Evolutionary conservation across 2,329 filamentous ascomycete species (phyloP), one percentile per base, ranked within the genome.

Genomic region (Diaporthe sp.): DNA sequence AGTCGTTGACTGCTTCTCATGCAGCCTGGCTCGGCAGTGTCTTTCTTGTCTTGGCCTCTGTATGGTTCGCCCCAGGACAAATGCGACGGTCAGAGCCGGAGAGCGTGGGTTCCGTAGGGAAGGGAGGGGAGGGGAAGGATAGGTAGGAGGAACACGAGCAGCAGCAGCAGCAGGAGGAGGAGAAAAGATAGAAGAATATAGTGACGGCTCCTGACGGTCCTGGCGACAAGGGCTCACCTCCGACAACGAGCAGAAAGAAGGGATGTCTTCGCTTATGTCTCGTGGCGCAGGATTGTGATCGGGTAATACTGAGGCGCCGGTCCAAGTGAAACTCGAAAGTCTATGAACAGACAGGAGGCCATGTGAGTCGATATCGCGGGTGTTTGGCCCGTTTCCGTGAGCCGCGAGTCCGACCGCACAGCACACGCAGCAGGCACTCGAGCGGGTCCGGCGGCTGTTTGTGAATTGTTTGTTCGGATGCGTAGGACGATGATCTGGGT

Each of bases 261-360:
- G 65, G 46, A 69, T 69, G 65, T 55, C 34, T 69, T 55, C 34
- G 65, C 65, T 69, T 69, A 55, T 69, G 49, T 69, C 65, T 42
- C 49, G 65, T 69, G 65, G 65, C 65, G 65, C 65, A 31, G 65
- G 49, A 55, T 28, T 22, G 65, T 34, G 34, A 55, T 39, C 49
- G 65, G 65, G 65, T 55, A 55, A 55, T 69, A 55, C 34, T 69
- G 65, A 69, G 65, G 65, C 49, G 65, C 42, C 34, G 65, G 49
- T 69, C 65, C 65, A 69, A 69, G 65, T 69, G 65, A 69, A 69
- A 69, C 65, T 69, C 65, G 49, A 42, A 69, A 69, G 65, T 69
- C 65, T 55, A 69, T 69, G 65, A 55, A 69, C 65, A 69, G 65
- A 69, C 65, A 69, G 65, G 49, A 69, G 65, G 65, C 65, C 34